Percentiles rank a stretch among this genome's conserved stretches.
These are phyloP conservation scores for Catunica adiposa DNA, from an alignment of 2,329 filamentous ascomycete genomes.

Conservation along the genomic window DNA sequence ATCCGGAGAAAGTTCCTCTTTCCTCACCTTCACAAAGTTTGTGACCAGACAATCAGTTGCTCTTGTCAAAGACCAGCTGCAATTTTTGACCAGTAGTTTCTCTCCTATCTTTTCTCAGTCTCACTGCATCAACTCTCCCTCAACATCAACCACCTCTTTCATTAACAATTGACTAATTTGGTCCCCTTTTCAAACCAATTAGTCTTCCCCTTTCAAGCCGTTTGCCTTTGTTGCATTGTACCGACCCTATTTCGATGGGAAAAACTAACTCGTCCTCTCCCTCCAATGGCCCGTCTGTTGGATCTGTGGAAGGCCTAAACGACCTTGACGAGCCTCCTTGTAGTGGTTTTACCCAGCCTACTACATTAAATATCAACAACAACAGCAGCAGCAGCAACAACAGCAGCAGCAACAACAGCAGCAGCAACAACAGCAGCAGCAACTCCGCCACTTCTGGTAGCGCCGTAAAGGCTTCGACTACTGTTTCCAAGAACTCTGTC, in stretches of 20 bases:
- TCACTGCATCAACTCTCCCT: neutral
- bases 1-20: too few species aligned
- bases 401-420: too few species aligned
- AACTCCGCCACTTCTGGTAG: neutral
- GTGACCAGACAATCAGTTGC: too few species aligned
- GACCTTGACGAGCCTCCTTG: conserved; percentile 16
- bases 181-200: neutral
- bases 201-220: neutral
- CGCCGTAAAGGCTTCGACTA: neutral
- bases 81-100: neutral
- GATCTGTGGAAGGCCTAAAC: conserved; percentile 15
- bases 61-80: too few species aligned
- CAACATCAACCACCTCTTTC: neutral
- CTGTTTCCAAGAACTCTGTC: neutral
- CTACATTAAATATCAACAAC: neutral
- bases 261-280: conserved; percentile 15
- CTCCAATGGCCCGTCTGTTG: conserved; percentile 16
- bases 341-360: conserved; percentile 12
- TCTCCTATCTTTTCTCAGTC: neutral
- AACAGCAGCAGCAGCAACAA: too few species aligned
- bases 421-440: neutral
- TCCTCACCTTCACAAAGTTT: too few species aligned
- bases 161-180: neutral
- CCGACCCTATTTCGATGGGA: conserved; percentile 16
- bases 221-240: neutral